Evolutionary conservation across 225 moss, liverwort and hornwort species (phyloP).

Genomic region (Climacium dendroides): DNA sequence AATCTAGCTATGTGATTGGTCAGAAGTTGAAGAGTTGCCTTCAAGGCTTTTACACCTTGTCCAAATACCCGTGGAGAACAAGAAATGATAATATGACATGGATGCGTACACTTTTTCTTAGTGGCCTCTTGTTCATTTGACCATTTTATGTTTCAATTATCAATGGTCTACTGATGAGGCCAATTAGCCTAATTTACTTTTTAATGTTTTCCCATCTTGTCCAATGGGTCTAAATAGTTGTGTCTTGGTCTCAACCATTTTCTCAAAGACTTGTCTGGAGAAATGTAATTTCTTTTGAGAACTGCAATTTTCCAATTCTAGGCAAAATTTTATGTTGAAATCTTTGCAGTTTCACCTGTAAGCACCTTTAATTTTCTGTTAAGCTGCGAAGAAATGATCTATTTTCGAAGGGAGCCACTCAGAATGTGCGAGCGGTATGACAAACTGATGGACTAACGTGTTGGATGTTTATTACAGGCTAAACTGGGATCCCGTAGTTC

Average conservation of each 20-base stretch:
- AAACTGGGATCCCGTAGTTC: conserved; percentile 70
- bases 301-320: neutral
- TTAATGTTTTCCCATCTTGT: neutral
- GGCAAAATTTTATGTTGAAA: neutral
- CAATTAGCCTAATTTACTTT: neutral
- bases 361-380: neutral
- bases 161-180: neutral
- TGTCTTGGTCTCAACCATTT: neutral
- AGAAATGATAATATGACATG: neutral
- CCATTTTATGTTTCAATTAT: neutral
- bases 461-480: conserved; percentile 23
- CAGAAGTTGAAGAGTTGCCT: neutral
- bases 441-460: neutral
- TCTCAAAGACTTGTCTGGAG: neutral
- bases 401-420: neutral
- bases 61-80: neutral
- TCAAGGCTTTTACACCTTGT: neutral
- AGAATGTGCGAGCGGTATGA: neutral
- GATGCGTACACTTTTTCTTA: neutral
- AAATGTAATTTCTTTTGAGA: neutral
- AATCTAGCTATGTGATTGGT: neutral
- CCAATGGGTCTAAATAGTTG: neutral
- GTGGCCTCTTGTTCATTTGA: neutral
- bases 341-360: neutral
- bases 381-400: neutral